A percentile compares a stretch with the other conserved stretches of the same genome.
Evolutionary conservation across 2,329 filamentous ascomycete genomes (phyloP).

Genomic region (Chaetomiaceae sp.): DNA sequence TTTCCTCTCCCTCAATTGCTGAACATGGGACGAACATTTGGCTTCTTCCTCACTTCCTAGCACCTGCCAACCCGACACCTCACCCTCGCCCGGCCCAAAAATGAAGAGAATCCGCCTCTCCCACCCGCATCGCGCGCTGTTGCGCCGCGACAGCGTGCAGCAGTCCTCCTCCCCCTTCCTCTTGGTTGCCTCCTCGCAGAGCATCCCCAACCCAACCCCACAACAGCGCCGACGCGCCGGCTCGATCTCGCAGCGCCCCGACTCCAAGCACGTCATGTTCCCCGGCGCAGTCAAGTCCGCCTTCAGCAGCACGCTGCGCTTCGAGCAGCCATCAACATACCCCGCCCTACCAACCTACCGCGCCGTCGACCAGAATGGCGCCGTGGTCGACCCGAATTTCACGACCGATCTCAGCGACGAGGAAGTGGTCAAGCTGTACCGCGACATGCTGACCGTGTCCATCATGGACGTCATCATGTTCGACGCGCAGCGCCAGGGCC

Average conservation of each 20-base stretch:
- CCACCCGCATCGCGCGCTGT: constrained; percentile 1
- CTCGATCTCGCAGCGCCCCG: constrained; percentile 50
- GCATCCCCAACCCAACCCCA: constrained; percentile 1
- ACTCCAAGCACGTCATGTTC: constrained; percentile 60
- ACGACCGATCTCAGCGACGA: constrained; percentile 62
- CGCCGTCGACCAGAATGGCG: constrained; percentile 81
- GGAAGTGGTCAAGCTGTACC: constrained; percentile 53
- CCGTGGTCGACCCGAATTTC: constrained; percentile 68
- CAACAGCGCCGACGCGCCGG: constrained; percentile 34
- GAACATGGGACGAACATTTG: constrained; percentile 1
- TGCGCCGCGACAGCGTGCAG: constrained; percentile 13
- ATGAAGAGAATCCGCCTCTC: constrained; percentile 20
- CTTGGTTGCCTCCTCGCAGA: not conserved
- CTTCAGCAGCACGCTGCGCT: constrained; percentile 75
- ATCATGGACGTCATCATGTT: constrained; percentile 99
- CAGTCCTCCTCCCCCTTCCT: constrained; percentile 18
- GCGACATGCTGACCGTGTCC: constrained; percentile 60
- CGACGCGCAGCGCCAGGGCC: constrained; percentile 91
- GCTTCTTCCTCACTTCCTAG: not conserved
- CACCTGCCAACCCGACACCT: not conserved
- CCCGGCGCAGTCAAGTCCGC: constrained; percentile 93
- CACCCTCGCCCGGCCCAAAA: not conserved
- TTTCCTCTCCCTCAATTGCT: constrained; percentile 9
- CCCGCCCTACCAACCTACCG: constrained; percentile 85
- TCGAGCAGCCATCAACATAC: constrained; percentile 65